Evolutionary conservation across 2,329 filamentous ascomycete species (phyloP), one percentile per base, ranked within the genome.

Genomic region (Biscogniauxia sp.): DNA sequence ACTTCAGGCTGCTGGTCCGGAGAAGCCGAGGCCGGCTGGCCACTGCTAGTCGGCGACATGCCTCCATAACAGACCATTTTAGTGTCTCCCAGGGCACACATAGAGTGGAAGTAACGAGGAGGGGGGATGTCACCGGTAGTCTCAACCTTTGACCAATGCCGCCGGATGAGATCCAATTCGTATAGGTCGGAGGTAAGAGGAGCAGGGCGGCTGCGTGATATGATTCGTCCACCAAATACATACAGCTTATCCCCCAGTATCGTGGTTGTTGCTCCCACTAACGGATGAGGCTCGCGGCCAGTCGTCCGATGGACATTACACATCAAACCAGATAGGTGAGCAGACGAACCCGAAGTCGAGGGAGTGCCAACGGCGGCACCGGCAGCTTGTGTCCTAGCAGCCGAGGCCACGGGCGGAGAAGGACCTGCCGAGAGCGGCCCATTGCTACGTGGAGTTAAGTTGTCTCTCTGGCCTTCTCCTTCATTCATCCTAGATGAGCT

Each of bases 1-100:
- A 98, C 91, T 71, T 97, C 93, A 45, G 92, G 88, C 68, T 93
- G 90, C 58, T 87, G 80, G 64, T 93, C 90, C 61, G 81, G 79
- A 3, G 77, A 69, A 17, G 77, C 75, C 20, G 76, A 72, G 53
- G 76, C 69, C 37, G 82, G 75, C 52, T 82, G 79, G 59, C 37
- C 37, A n/a, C 78, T 82, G 6, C 82, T 79, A 11, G 88, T 85
- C 0, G 94, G 93, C 9, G 94, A 97, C 95, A 99, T 99, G 68
- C 95, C 95, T 60, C 95, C 95, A 75, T 98, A 99, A 76, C 94
- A 98, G 3, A 99, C 94, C 74, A 99, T 83, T 76, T 98, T 99
- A 2, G 92, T 94, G 73, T 98, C 95, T 20, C 95, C 95, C 1
- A 99, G 79, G 1, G 92, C 85, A 74, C 95, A 99, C 75, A 98